Base-by-base conservation (phyloP, 192 early-diverging fungal species). In the Haplosporangium gracile region DNA sequence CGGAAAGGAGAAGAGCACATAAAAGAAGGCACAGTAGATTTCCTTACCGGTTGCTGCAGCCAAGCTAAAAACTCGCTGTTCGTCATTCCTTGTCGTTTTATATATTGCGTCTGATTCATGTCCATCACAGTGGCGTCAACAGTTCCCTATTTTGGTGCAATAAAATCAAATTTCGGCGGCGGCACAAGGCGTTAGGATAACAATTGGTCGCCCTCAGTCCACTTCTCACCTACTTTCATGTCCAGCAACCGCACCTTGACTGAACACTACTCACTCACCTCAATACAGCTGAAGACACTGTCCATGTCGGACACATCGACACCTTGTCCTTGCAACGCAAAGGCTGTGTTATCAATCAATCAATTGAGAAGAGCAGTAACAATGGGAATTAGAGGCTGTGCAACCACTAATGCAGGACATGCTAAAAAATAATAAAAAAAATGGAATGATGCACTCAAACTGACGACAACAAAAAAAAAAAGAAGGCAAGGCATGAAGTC, bases 251-350 rank as follows among this genome's bases (percentile, higher is more conserved):
- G 16, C 29, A 69, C 6, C 68, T 8, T 51, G 45, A 36, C 26
- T 13, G 22, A 8, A 20, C 5, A 38, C 36, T 36, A 36, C 36
- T 36, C 36, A 36, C 47, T 42, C 77, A 74, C 84, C 74, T 86
- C 84, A 13, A 86, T 86, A 32, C 79, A 75, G 65, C 79, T 51
- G 40, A 86, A 86, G 32, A 86, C 39, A 42, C 84, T 86, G 68
- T 86, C 79, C 79, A 86, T 80, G 18, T 86, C 84, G 34, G 78
- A 78, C 32, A 43, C 79, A 77, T 86, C 75, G 8, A 86, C 84
- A 22, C 84, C 84, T 72, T 86, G 84, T 32, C 79, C 84, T 16
- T 68, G 75, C 69, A 80, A n/a, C 0, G 78, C 78, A 43, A 53
- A 73, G 29, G 68, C 83, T 85, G 26, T 29, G 53, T 36, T 5